Evolutionary conservation across 2,329 filamentous ascomycete genomes (phyloP), one percentile per base, ranked within the genome.

Genomic region (Trichoderma endophyticum): DNA sequence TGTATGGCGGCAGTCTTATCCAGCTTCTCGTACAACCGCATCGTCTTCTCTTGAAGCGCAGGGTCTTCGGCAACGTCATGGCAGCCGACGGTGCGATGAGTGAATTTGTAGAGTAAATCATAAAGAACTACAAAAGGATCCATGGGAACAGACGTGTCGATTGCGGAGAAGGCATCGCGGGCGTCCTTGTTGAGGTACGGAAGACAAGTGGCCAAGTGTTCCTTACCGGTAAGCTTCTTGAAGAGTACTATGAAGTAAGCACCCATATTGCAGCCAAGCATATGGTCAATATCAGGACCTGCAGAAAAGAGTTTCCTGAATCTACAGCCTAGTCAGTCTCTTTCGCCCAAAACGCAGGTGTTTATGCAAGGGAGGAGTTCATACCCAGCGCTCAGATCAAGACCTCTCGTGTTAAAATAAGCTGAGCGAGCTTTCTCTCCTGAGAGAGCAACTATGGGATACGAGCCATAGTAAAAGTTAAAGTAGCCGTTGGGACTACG

Each of bases 101-200:
- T 89, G n/a, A 90, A 81, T 75, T 85, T 82, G 77, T 86, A 90
- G 1, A 89, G 82, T 70, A 87, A 80, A 6, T 81, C 77, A 75
- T 88, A 88, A 61, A 89, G 80, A 75, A 82, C 82, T 43, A 87
- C 82, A 75, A 89, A 89, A 0, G 87, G 87, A 73, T 89, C 83
- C 8, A 86, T 11, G 15, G 72, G 57, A 6, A 18, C 34, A 7
- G 32, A 43, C 6, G 65, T 67, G 5, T 73, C 59, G 5, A 73
- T n/a, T 11, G 32, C 60, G 3, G 51, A 8, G 6, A 74, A 65
- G 1, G 69, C 59, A 3, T 30, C 34, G 9, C 75, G 30, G 21
- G 82, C 78, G 78, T 88, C 86, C 24, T 79, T 74, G 7, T 85
- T 78, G 6, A 90, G 77, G 11, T 77, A 73, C 0, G 82, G 81